A percentile compares a stretch with the other conserved stretches of the same genome.
phyloP scores from a whole-genome alignment of 768 basidiomycete species.

The Suillus occidentalis region DNA sequence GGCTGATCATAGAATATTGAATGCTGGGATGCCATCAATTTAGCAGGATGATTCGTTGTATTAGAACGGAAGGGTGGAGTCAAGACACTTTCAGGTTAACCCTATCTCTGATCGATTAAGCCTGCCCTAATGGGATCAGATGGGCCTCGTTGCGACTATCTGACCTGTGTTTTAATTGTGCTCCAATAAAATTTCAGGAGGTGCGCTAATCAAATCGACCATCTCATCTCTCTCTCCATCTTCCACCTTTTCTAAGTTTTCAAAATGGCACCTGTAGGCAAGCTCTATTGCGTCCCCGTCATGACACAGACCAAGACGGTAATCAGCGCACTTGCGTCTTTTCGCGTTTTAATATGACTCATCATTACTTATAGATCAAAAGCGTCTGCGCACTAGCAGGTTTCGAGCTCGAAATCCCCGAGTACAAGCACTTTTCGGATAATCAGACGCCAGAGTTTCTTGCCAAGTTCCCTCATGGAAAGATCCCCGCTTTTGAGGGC shows the following conservation, averaged over 20 bases:
- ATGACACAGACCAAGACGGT: slow-evolving; percentile 52
- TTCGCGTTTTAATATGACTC: slow-evolving; percentile 6
- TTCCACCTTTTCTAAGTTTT: slow-evolving; percentile 23
- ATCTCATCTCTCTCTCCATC: slow-evolving; percentile 16
- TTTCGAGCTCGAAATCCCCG: slow-evolving; percentile 50
- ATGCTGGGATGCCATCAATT: neutral
- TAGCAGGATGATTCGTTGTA: neutral
- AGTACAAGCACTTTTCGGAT: slow-evolving; percentile 60
- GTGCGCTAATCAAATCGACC: neutral
- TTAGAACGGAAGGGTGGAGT: neutral
- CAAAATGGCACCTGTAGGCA: slow-evolving; percentile 61
- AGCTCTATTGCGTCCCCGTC: slow-evolving; percentile 52
- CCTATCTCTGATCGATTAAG: slow-evolving; percentile 29
- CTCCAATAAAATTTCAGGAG: slow-evolving; percentile 20
- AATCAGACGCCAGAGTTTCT: slow-evolving; percentile 73
- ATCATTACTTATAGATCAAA: slow-evolving; percentile 38
- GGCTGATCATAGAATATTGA: neutral
- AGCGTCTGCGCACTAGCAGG: slow-evolving; percentile 63
- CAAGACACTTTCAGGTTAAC: neutral
- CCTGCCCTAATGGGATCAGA: slow-evolving; percentile 17
- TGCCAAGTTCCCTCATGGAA: slow-evolving; percentile 76
- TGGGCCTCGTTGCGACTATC: slow-evolving; percentile 13
- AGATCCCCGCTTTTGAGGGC: slow-evolving; percentile 82
- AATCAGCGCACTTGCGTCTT: slow-evolving; percentile 11
- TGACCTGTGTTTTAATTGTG: slow-evolving; percentile 4